Evolutionary conservation across 1,139 yeast species (phyloP).

Genomic region (Suhomyces bolitotheri): DNA sequence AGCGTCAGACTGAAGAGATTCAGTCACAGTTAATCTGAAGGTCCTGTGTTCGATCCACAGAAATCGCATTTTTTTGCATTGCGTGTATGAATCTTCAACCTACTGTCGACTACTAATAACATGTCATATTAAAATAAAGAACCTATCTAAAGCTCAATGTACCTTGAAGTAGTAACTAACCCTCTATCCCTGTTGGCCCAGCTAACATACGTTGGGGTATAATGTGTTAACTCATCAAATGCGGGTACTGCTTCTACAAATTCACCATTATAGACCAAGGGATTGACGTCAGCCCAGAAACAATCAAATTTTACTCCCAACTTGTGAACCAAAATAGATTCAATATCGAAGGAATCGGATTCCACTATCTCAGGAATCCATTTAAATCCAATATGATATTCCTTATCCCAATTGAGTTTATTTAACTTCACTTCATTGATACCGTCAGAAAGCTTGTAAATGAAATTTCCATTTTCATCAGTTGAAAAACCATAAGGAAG

Average conservation of each 20-base stretch:
- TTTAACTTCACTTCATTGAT: slow-evolving; percentile 63
- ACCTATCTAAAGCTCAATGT: slow-evolving; percentile 39
- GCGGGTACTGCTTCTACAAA: slow-evolving; percentile 59
- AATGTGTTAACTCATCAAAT: slow-evolving; percentile 62
- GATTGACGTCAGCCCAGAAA: slow-evolving; percentile 66
- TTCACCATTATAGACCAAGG: slow-evolving; percentile 25
- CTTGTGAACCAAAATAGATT: slow-evolving; percentile 27
- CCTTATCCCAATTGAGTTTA: slow-evolving; percentile 60
- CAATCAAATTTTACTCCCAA: slow-evolving; percentile 64
- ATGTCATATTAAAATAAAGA: slow-evolving; percentile 1
- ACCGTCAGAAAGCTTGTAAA: slow-evolving; percentile 58
- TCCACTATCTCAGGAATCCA: slow-evolving; percentile 75
- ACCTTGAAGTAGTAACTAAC: slow-evolving; percentile 52
- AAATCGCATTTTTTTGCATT: slow-evolving; percentile 18
- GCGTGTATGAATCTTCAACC: background rate
- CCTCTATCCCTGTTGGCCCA: slow-evolving; percentile 72
- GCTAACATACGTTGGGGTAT: slow-evolving; percentile 61
- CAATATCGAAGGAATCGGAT: slow-evolving; percentile 35
- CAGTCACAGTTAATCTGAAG: slow-evolving; percentile 48
- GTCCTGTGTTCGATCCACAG: slow-evolving; percentile 60
- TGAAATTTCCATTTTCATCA: slow-evolving; percentile 52
- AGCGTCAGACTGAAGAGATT: slow-evolving; percentile 80
- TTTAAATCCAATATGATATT: slow-evolving; percentile 64
- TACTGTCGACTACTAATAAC: background rate
- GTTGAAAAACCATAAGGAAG: slow-evolving; percentile 54